Percentiles rank a stretch among this genome's conserved stretches.
Evolutionary conservation across 768 basidiomycete species (phyloP).

Genomic region (Amanita exitialis): DNA sequence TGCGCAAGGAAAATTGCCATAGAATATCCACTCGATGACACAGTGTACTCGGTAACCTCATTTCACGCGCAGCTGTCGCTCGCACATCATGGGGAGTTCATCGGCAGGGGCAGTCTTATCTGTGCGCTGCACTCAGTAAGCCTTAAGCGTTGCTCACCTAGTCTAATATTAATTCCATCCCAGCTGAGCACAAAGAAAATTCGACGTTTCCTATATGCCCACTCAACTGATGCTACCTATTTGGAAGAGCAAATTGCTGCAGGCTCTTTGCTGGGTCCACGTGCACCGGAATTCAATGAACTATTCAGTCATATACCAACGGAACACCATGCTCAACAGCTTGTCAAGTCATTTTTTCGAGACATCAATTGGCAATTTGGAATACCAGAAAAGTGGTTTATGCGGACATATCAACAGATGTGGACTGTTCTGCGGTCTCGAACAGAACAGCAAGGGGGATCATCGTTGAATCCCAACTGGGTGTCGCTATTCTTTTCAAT

Average conservation of each 20-base stretch:
- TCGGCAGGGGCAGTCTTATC: slow-evolving; percentile 36
- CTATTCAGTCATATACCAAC: slow-evolving; percentile 25
- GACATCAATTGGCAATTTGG: slow-evolving; percentile 42
- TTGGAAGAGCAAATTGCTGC: slow-evolving; percentile 15
- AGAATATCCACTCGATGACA: slow-evolving; percentile 17
- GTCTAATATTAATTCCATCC: neutral
- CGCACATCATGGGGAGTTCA: slow-evolving; percentile 37
- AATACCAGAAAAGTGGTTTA: slow-evolving; percentile 40
- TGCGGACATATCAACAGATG: slow-evolving; percentile 30
- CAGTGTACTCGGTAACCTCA: slow-evolving; percentile 30
- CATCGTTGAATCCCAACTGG: slow-evolving; percentile 41
- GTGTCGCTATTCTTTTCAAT: slow-evolving; percentile 39
- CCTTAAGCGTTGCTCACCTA: neutral
- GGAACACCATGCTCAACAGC: slow-evolving; percentile 19
- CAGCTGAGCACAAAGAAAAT: slow-evolving; percentile 25
- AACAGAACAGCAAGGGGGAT: slow-evolving; percentile 13
- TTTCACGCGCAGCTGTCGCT: slow-evolving; percentile 32
- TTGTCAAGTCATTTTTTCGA: slow-evolving; percentile 31
- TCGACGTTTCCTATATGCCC: slow-evolving; percentile 28
- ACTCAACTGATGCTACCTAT: slow-evolving; percentile 27
- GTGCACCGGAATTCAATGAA: slow-evolving; percentile 17
- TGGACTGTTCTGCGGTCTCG: slow-evolving; percentile 29
- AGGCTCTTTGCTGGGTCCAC: slow-evolving; percentile 15
- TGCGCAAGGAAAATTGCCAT: slow-evolving; percentile 7
- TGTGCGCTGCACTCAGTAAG: slow-evolving; percentile 37